Evolutionary conservation across 768 basidiomycete genomes (phyloP).

Genomic region (Cyclocybe cylindracea): DNA sequence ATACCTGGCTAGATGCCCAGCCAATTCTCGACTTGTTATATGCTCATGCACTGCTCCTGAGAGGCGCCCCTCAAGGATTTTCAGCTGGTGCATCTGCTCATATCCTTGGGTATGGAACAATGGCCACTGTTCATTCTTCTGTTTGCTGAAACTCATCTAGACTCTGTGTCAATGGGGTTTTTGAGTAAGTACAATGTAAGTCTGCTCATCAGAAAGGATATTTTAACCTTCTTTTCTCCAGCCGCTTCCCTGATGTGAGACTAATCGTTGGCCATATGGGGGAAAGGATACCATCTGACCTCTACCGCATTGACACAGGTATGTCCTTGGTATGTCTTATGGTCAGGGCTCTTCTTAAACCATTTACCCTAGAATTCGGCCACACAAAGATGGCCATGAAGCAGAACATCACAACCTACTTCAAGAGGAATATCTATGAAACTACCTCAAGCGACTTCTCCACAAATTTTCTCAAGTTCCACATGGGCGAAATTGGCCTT

Average conservation of each 20-base stretch:
- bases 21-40: slow-evolving; percentile 24
- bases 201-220: not conserved
- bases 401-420: slow-evolving; percentile 37
- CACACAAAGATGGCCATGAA: slow-evolving; percentile 35
- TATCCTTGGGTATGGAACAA: slow-evolving; percentile 29
- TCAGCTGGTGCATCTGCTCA: slow-evolving; percentile 37
- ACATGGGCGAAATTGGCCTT: slow-evolving; percentile 38
- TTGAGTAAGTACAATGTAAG: slow-evolving; percentile 27
- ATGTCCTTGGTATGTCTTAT: slow-evolving; percentile 4
- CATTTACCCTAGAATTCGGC: slow-evolving; percentile 23
- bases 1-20: slow-evolving; percentile 31
- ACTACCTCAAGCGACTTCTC: slow-evolving; percentile 43
- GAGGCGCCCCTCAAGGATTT: slow-evolving; percentile 35
- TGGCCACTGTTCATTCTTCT: not conserved
- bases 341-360: slow-evolving; percentile 17
- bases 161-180: slow-evolving; percentile 38
- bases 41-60: slow-evolving; percentile 31
- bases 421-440: slow-evolving; percentile 39
- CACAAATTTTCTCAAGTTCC: slow-evolving; percentile 38
- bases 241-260: slow-evolving; percentile 41
- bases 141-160: slow-evolving; percentile 8
- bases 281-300: slow-evolving; percentile 42
- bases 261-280: slow-evolving; percentile 45
- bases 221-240: slow-evolving; percentile 9
- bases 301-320: slow-evolving; percentile 41